phyloP scores from a whole-genome alignment of 2,329 filamentous ascomycete genomes.

The Herpotrichia juniperi region DNA sequence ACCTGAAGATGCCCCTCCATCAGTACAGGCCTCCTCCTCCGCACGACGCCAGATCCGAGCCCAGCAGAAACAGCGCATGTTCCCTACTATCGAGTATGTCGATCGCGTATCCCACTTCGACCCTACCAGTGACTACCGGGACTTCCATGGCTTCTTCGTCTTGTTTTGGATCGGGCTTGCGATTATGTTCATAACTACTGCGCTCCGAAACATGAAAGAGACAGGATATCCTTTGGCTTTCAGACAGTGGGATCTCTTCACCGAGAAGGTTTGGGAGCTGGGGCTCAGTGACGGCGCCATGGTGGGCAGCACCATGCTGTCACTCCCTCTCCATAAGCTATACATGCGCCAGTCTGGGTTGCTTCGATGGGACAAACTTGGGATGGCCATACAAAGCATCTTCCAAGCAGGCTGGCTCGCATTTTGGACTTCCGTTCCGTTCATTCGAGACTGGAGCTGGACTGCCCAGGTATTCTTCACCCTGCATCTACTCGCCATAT shows the following conservation, averaged over 20 bases:
- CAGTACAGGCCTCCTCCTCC: slow-evolving; percentile 81
- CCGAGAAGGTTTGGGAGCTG: slow-evolving; percentile 86
- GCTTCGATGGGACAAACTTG: slow-evolving; percentile 76
- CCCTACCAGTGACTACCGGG: slow-evolving; percentile 85
- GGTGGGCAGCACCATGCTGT: slow-evolving; percentile 75
- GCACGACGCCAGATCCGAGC: slow-evolving; percentile 84
- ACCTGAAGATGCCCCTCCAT: slow-evolving; percentile 90
- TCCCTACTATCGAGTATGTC: slow-evolving; percentile 91
- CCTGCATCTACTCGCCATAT: slow-evolving; percentile 84
- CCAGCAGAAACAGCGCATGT: slow-evolving; percentile 81
- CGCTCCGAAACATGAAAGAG: slow-evolving; percentile 90
- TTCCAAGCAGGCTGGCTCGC: slow-evolving; percentile 80
- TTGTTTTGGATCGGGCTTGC: slow-evolving; percentile 97
- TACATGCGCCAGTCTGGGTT: slow-evolving; percentile 63
- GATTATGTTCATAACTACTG: slow-evolving; percentile 96
- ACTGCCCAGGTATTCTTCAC: slow-evolving; percentile 95
- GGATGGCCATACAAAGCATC: slow-evolving; percentile 82
- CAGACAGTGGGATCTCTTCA: slow-evolving; percentile 87
- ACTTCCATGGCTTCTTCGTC: slow-evolving; percentile 97
- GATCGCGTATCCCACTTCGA: slow-evolving; percentile 95
- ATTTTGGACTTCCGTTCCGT: slow-evolving; percentile 85
- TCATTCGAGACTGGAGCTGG: slow-evolving; percentile 90
- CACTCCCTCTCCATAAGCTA: slow-evolving; percentile 74
- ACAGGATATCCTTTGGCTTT: slow-evolving; percentile 86
- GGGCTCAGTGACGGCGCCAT: slow-evolving; percentile 83